Base-by-base conservation (phyloP, 305 asterid species). In the Striga hermonthica region DNA sequence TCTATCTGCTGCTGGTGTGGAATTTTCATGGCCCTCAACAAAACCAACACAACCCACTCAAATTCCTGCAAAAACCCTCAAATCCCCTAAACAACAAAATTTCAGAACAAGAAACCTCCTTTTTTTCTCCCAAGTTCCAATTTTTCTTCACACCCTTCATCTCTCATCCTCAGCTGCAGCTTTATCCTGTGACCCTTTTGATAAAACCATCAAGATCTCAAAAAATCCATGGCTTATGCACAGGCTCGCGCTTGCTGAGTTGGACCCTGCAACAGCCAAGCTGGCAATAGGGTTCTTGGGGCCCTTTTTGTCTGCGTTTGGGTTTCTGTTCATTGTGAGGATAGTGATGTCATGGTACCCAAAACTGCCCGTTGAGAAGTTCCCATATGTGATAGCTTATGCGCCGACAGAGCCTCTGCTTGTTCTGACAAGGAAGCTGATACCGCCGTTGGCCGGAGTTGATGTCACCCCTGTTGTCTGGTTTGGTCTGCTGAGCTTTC, bases 401-500 rank as follows among this genome's bases (percentile, higher is more conserved):
- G 96, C 95, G 0, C 96, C 96, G 0, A 88, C 96, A 1, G 95
- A 88, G 84, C 98, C 96, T 28, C 11, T 91, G 52, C 87, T 89
- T 40, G 74, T 38, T 4, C 86, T 79, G 70, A 89, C 95, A 0
- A 83, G 96, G 69, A 86, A 84, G 82, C 39, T 84, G 75, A 89
- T 92, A 38, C 88, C 87, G 1, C 94, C 98, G 1, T 79, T 92
- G 15, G 97, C 76, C 38, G 96, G 96, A 59, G 96, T 89, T 7
- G 97, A 92, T 73, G 93, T 92, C 3, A 86, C 97, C 13, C 98
- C 95, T 39, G 96, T 92, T 15, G 96, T 92, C 72, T 92, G 96
- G 95, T 92, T 92, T 67, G 55, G 55, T 12, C 14, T 49, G 55
- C 55, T 49, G 12, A 49, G 55, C 14, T 49, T 49, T 12, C 55